Conservation (phyloP, 2,329 filamentous ascomycete species). For the Fusarium pseudocircinatum region DNA sequence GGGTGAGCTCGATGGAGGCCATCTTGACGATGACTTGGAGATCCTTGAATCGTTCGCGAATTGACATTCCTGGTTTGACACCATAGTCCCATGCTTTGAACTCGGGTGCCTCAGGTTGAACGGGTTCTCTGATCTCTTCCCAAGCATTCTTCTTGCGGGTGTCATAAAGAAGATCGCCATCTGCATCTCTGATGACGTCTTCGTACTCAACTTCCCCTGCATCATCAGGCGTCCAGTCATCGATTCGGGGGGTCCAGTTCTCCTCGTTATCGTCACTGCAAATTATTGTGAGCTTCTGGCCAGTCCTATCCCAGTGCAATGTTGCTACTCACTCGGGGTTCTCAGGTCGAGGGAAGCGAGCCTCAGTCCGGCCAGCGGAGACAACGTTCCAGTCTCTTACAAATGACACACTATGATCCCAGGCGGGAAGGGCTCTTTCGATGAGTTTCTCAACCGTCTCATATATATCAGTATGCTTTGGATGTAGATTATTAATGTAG, state of each 20-base stretch:
- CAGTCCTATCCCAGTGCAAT: fast-evolving
- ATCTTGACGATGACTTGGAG: conserved; percentile 71
- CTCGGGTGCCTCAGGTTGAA: conserved; percentile 25
- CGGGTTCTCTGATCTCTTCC: conserved; percentile 15
- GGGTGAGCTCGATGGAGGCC: conserved; percentile 37
- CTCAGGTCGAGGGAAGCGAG: conserved; percentile 5
- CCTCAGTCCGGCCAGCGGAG: conserved; percentile 16
- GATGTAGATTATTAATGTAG: conserved; percentile 60
- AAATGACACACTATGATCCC: conserved; percentile 49
- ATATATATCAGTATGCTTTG: conserved; percentile 47
- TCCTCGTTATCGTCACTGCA: conserved; percentile 17
- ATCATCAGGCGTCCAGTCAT: not conserved
- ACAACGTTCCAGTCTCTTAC: fast-evolving
- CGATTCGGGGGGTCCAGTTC: conserved; percentile 8
- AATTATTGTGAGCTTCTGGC: not conserved
- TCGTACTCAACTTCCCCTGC: not conserved
- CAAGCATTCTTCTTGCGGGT: not conserved
- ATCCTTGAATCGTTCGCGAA: conserved; percentile 10
- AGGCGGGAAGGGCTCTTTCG: not conserved
- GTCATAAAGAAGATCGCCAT: not conserved
- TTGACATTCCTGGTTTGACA: not conserved
- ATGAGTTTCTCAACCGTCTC: conserved; percentile 13
- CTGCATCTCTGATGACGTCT: not conserved
- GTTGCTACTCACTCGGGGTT: conserved; percentile 16
- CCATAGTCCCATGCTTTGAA: conserved; percentile 51